phyloP scores from a whole-genome alignment of 1,139 yeast genomes.

The Taiozyma sp. region DNA sequence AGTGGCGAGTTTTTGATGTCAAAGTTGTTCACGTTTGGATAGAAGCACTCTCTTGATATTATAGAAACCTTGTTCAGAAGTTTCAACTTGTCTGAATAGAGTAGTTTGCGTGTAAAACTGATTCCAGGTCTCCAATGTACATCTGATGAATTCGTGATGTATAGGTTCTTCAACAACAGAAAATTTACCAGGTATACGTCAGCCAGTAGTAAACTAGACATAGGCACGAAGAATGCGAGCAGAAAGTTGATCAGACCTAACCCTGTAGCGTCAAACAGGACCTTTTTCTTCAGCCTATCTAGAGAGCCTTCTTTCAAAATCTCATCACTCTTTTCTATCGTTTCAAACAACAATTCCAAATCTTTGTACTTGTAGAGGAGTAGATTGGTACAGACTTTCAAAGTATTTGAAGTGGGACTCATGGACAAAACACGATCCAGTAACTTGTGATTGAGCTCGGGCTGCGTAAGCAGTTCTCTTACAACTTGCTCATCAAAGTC shows the following conservation, averaged over 20 bases:
- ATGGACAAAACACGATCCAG: neutral
- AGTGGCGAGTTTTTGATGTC: slow-evolving; percentile 2
- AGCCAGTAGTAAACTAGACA: slow-evolving; percentile 1
- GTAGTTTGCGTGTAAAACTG: slow-evolving; percentile 3
- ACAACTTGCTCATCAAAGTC: neutral
- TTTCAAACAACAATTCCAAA: neutral
- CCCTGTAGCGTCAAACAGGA: neutral
- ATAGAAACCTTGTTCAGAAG: slow-evolving; percentile 1
- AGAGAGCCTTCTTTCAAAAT: slow-evolving; percentile 1
- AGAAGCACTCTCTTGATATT: slow-evolving; percentile 3
- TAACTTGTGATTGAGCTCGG: neutral
- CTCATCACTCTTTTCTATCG: neutral
- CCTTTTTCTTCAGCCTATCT: neutral
- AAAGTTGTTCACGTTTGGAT: slow-evolving; percentile 5
- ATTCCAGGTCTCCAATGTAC: slow-evolving; percentile 5
- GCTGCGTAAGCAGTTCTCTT: slow-evolving; percentile 1
- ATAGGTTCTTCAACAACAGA: slow-evolving; percentile 1
- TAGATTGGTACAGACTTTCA: neutral
- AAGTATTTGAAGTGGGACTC: neutral
- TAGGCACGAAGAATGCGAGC: neutral
- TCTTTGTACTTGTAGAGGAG: slow-evolving; percentile 5
- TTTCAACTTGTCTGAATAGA: neutral
- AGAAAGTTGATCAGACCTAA: neutral
- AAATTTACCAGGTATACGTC: slow-evolving; percentile 3
- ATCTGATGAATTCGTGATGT: neutral